Evolutionary conservation across 352 stramenopile genomes (phyloP).

Genomic region (Globisporangium solare): DNA sequence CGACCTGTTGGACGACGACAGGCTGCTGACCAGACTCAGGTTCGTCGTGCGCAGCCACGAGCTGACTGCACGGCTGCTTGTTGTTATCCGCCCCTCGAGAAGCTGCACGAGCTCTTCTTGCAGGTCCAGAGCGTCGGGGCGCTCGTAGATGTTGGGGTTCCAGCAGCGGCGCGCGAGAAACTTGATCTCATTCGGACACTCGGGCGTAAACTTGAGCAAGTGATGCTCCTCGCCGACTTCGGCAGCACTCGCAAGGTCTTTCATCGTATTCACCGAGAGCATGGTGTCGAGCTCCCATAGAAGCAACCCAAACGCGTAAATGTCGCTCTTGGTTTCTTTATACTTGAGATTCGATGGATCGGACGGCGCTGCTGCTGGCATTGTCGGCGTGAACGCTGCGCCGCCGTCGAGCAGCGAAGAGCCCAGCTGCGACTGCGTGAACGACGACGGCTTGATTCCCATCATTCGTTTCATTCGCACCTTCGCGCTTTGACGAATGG

Average conservation of each 20-base stretch:
- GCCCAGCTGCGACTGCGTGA: constrained; percentile 20
- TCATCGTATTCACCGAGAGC: constrained; percentile 50
- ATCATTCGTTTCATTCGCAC: constrained; percentile 30
- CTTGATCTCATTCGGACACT: constrained; percentile 57
- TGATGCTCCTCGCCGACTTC: constrained; percentile 37
- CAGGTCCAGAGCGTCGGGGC: constrained; percentile 60
- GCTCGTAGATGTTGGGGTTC: constrained; percentile 37
- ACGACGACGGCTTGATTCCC: constrained; percentile 22
- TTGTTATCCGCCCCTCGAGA: constrained; percentile 59
- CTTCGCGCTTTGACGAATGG: constrained; percentile 38
- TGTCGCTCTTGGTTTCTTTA: constrained; percentile 26
- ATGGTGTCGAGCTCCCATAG: constrained; percentile 78
- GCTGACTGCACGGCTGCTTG: constrained; percentile 30
- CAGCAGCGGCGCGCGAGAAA: constrained; percentile 46
- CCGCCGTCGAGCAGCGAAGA: constrained; percentile 13
- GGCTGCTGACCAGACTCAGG: constrained; percentile 29
- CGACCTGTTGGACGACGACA: constrained; percentile 41
- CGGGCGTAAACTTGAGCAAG: constrained; percentile 53
- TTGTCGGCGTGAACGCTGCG: background rate
- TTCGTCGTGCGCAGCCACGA: constrained; percentile 56
- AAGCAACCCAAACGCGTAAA: constrained; percentile 70
- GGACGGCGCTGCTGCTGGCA: background rate
- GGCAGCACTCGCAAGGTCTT: constrained; percentile 28
- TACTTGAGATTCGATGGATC: background rate
- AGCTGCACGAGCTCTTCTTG: constrained; percentile 71